Base-by-base conservation (phyloP, 495 filamentous ascomycete species). In the Umbilicaria muhlenbergii region DNA sequence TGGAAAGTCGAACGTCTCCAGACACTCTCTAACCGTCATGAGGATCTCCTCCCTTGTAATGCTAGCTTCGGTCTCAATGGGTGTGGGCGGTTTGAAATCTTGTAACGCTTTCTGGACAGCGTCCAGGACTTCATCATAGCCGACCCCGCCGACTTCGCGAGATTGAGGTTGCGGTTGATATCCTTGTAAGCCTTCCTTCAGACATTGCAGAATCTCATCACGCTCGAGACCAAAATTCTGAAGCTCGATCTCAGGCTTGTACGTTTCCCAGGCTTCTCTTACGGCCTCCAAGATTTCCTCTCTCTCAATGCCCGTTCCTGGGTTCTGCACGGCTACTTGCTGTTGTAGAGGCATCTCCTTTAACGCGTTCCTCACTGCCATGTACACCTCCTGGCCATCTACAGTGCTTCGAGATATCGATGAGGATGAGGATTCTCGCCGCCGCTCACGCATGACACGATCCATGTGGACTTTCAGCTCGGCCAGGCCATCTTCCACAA, bases 161-260 rank as follows among this genome's bases (percentile, higher is more conserved):
- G 60, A 47, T 14, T 67, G 58, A 2, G 67, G 52, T 37, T 66
- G 67, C 1, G 78, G 78, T 34, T 76, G 70, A 49, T 87, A 88
- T 28, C 80, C 71, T 49, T 81, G 77, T 8, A 95, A 67, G 5
- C 88, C 88, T 58, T 95, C 81, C 46, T 78, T 73, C 17, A 95
- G 67, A 49, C 83, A 88, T 24, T 81, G 75, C 1, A 95, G 70
- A 24, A 95, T 80, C 50, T 95, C 88, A 16, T 92, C 85, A 6
- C 84, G 70, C 52, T 93, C 86, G 7, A 95, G 65, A 7, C 86
- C 88, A 46, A 88, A 84, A 52, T 92, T 85, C 51, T 93, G 78
- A 11, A 92, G 62, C 51, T 89, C 81, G 34, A 95, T 86, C 48
- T 95, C 83, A 1, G 87, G 88, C 58, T 89, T 88, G 61, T 88